phyloP scores from a whole-genome alignment of 345 rosid genomes.

The Dimocarpus longan region DNA sequence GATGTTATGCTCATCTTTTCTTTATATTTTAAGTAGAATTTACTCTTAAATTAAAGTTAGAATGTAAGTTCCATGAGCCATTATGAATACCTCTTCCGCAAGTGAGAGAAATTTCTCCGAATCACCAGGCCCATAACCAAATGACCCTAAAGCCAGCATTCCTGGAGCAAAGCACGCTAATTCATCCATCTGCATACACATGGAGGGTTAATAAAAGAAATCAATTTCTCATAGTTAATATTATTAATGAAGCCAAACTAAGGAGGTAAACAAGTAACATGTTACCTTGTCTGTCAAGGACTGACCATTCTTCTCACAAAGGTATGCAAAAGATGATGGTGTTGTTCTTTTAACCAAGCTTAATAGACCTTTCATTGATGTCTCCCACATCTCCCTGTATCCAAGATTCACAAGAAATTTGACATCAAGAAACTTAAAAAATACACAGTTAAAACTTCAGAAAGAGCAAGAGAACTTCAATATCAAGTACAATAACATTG shows the following conservation, averaged over 20 bases:
- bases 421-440: slow-evolving; percentile 11
- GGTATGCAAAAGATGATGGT: slow-evolving; percentile 84
- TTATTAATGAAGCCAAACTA: background rate
- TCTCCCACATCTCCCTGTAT: slow-evolving; percentile 98
- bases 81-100: slow-evolving; percentile 81
- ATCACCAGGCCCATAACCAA: slow-evolving; percentile 78
- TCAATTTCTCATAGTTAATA: slow-evolving; percentile 20
- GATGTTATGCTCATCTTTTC: background rate
- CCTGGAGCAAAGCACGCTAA: slow-evolving; percentile 99
- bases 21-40: background rate
- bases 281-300: slow-evolving; percentile 69
- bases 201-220: slow-evolving; percentile 10
- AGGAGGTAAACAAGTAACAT: slow-evolving; percentile 11
- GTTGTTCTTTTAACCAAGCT: slow-evolving; percentile 80
- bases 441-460: background rate
- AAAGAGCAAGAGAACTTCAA: background rate
- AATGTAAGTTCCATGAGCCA: background rate
- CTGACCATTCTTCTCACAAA: slow-evolving; percentile 84
- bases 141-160: slow-evolving; percentile 96
- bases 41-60: background rate
- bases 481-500: background rate
- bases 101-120: slow-evolving; percentile 69
- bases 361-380: slow-evolving; percentile 89
- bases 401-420: slow-evolving; percentile 22
- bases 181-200: slow-evolving; percentile 86